Evolutionary conservation across 108 stramenopile genomes (phyloP), one percentile per base, ranked within the genome.

Genomic region (Fragilaria crotonensis): DNA sequence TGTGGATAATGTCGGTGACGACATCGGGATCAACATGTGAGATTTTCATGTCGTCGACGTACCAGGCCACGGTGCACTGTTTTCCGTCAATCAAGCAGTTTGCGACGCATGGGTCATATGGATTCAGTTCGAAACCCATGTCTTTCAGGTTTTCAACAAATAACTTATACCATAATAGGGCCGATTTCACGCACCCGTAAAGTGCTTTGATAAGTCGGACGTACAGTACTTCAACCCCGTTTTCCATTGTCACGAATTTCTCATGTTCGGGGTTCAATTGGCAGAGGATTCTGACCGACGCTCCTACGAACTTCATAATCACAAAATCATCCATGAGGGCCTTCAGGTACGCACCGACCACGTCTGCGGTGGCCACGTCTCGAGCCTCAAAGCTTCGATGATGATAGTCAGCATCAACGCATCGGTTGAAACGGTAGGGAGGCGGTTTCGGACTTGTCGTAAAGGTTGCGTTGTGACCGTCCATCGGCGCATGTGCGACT

Each of bases 1-100:
- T 79, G 63, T 82, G 73, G 66, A 68, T 67, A 1, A 73, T 62
- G 60, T 68, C n/a, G n/a, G n/a, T n/a, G n/a, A n/a, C n/a, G n/a
- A n/a, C n/a, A n/a, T n/a, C n/a, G n/a, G n/a, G n/a, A n/a, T n/a
- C n/a, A n/a, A n/a, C n/a, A n/a, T n/a, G n/a, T n/a, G n/a, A n/a
- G n/a, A n/a, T n/a, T n/a, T n/a, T n/a, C n/a, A n/a, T n/a, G n/a
- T n/a, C n/a, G n/a, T n/a, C n/a, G n/a, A n/a, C n/a, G n/a, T n/a
- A 57, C 29, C 29, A 73, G 18, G 17, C 18, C 1, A 68, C 52
- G 1, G 72, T 63, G 1, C 32, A 20, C 26, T 68, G 62, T 32
- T 68, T 63, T 17, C 67, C 71, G 22, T 72, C 55, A 23, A 64
- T 46, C 11, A n/a, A 41, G 27, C 55, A 64, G 59, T 59, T 59